These are phyloP conservation scores for Cladosporium sp. DNA, from an alignment of 2,329 filamentous ascomycete genomes.

Conservation along the genomic window DNA sequence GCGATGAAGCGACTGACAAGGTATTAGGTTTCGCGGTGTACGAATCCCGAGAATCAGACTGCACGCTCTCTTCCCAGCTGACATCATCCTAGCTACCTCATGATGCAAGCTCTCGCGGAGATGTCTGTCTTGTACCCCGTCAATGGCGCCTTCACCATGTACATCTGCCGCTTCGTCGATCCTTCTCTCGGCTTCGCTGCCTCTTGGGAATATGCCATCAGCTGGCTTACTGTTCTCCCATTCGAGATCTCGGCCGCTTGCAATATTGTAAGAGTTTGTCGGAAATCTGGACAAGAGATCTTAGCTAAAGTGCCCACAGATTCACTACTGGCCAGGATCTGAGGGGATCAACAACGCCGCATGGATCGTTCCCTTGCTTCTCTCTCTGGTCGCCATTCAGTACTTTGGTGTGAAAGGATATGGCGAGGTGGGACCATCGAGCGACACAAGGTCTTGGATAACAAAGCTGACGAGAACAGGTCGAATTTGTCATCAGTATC, in stretches of 20 bases:
- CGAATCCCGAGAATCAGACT: neutral
- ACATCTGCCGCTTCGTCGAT: conserved; percentile 42
- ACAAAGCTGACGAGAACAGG: neutral
- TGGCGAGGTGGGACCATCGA: conserved; percentile 16
- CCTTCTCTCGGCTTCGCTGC: conserved; percentile 32
- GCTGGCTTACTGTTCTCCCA: conserved; percentile 25
- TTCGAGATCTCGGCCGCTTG: conserved; percentile 27
- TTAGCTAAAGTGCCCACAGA: conserved; percentile 5
- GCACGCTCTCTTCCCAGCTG: neutral
- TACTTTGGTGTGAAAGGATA: conserved; percentile 70
- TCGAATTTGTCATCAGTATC: conserved; percentile 25
- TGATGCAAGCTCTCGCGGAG: conserved; percentile 40
- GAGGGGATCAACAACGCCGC: conserved; percentile 58
- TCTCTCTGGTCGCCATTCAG: conserved; percentile 77
- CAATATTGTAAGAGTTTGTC: conserved; percentile 14
- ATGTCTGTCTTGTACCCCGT: conserved; percentile 39
- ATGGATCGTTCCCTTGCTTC: conserved; percentile 78
- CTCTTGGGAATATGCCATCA: conserved; percentile 27
- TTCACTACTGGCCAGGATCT: conserved; percentile 23
- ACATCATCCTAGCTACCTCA: conserved; percentile 8
- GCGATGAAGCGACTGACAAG: neutral
- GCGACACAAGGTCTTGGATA: neutral
- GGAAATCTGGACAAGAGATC: neutral
- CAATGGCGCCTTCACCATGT: conserved; percentile 38
- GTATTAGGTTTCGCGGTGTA: conserved; percentile 1